A percentile compares a stretch with the other conserved stretches of the same genome.
phyloP scores from a whole-genome alignment of 257 asterid species.

The Ilex asprella region DNA sequence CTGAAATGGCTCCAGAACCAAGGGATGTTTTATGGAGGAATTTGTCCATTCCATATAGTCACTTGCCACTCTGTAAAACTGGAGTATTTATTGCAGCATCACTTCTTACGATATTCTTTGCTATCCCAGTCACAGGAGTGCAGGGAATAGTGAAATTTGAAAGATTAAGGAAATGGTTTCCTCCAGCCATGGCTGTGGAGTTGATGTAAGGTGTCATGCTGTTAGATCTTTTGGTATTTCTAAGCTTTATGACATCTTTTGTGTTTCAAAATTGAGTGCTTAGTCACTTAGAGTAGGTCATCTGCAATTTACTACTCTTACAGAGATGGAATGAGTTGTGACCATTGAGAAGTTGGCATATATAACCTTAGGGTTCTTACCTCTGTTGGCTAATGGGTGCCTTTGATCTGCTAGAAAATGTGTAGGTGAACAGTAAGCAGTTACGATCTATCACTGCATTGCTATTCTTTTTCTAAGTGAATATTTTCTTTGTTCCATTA shows the following conservation, averaged over 20 bases:
- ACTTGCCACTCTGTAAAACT: conserved; percentile 53
- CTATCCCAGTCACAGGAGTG: conserved; percentile 86
- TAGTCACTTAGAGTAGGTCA: no score
- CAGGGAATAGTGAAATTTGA: conserved; percentile 92
- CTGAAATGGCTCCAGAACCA: conserved; percentile 95
- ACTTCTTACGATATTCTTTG: conserved; percentile 77
- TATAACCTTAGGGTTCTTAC: no score
- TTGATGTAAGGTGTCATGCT: conserved; percentile 50
- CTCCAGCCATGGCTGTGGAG: conserved; percentile 89
- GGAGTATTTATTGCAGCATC: conserved; percentile 51
- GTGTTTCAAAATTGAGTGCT: neutral
- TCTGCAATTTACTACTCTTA: no score
- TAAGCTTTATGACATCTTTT: neutral
- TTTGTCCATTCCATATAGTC: conserved; percentile 47
- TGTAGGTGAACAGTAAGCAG: no score
- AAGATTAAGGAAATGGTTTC: conserved; percentile 74
- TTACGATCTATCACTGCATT: no score
- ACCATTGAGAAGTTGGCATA: no score
- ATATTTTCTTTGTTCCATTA: no score
- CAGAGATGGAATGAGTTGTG: no score
- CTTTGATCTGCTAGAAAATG: no score
- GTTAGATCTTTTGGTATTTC: conserved; percentile 2
- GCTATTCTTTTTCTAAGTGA: no score
- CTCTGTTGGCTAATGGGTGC: no score
- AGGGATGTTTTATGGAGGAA: conserved; percentile 85